Conservation (phyloP, 2,329 filamentous ascomycete genomes). For the Aspergillus sp. region DNA sequence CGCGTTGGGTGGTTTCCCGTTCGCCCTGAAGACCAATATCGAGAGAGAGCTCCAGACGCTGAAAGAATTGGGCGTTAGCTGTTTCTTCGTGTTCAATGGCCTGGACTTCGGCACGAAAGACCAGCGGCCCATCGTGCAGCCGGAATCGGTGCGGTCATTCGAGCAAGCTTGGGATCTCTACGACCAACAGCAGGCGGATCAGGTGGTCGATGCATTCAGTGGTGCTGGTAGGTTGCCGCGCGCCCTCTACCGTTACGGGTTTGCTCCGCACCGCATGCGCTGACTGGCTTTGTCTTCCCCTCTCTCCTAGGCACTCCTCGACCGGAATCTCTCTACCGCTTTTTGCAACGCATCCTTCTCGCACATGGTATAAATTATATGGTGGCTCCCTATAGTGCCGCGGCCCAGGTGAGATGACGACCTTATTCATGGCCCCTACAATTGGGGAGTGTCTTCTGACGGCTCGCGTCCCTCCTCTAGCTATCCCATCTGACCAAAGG, state of each 20-base stretch:
- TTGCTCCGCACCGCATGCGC: constrained; percentile 12
- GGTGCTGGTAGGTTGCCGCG: constrained; percentile 61
- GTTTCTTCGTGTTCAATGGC: constrained; percentile 90
- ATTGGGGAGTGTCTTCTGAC: constrained; percentile 3
- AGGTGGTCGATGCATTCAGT: constrained; percentile 84
- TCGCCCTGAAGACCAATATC: constrained; percentile 73
- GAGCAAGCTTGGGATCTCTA: constrained; percentile 85
- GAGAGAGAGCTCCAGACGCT: constrained; percentile 73
- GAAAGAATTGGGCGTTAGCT: constrained; percentile 67
- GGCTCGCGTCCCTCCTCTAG: constrained; percentile 10
- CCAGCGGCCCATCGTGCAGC: constrained; percentile 58
- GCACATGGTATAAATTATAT: constrained; percentile 70
- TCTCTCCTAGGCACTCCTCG: constrained; percentile 63
- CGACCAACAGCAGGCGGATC: constrained; percentile 72
- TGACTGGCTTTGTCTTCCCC: constrained; percentile 22
- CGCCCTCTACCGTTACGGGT: not conserved
- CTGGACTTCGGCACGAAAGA: constrained; percentile 76
- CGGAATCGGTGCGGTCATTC: constrained; percentile 66
- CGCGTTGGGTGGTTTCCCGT: constrained; percentile 83
- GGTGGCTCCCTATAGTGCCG: constrained; percentile 83
- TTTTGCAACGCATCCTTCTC: constrained; percentile 72
- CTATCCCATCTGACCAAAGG: constrained; percentile 76
- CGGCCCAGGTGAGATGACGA: constrained; percentile 67
- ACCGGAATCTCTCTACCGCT: constrained; percentile 70
- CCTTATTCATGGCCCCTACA: not conserved